Conservation (phyloP, 2,329 filamentous ascomycete species). For the Colletotrichum acutatum region DNA sequence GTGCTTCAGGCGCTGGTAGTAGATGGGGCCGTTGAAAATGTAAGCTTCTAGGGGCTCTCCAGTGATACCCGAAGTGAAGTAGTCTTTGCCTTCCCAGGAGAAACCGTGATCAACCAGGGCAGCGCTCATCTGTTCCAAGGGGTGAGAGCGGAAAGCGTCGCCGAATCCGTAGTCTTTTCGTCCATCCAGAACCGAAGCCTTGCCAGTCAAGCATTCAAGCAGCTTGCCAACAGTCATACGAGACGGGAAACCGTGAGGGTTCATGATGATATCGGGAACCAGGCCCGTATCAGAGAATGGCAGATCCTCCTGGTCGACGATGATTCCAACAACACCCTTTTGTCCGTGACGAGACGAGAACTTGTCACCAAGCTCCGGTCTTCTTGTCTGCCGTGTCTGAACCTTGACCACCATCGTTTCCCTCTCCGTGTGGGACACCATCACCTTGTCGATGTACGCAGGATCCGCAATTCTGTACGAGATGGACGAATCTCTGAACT, state of each 20-base stretch:
- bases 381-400: constrained; percentile 93
- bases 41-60: constrained; percentile 94
- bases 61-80: constrained; percentile 93
- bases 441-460: constrained; percentile 94
- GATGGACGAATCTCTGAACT: constrained; percentile 75
- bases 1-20: constrained; percentile 99
- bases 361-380: constrained; percentile 96
- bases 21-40: constrained; percentile 98
- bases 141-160: constrained; percentile 83
- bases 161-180: constrained; percentile 86
- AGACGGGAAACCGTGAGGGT: constrained; percentile 98
- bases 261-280: constrained; percentile 99
- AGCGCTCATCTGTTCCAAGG: constrained; percentile 89
- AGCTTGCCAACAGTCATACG: constrained; percentile 99
- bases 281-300: constrained; percentile 93
- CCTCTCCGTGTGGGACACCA: constrained; percentile 89
- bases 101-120: constrained; percentile 90
- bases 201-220: constrained; percentile 93
- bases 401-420: constrained; percentile 92
- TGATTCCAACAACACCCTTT: constrained; percentile 97
- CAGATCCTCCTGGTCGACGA: constrained; percentile 96
- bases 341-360: constrained; percentile 99
- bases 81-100: constrained; percentile 97
- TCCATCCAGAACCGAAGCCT: constrained; percentile 88
- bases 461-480: constrained; percentile 87